These are phyloP conservation scores for Trametes cinnabarina DNA, from an alignment of 768 basidiomycete genomes.

Conservation along the genomic window DNA sequence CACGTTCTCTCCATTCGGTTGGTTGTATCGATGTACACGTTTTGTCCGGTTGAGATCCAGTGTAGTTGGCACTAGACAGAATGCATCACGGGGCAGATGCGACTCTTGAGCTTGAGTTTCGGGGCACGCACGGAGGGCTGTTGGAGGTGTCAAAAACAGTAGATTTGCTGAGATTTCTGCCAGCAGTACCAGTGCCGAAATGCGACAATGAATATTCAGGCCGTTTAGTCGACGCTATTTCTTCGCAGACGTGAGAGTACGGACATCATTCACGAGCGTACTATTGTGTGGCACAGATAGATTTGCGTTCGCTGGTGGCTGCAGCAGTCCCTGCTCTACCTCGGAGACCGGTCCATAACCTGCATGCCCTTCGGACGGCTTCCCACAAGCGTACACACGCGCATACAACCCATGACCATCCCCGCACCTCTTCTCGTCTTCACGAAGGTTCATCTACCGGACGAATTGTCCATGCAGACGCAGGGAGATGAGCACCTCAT, in stretches of 20 bases:
- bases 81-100: neutral
- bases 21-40: slow-evolving; percentile 17
- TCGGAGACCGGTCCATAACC: slow-evolving; percentile 1
- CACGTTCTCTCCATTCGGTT: neutral
- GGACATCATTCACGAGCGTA: no score
- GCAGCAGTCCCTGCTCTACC: neutral
- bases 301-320: neutral
- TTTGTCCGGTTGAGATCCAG: neutral
- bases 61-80: neutral
- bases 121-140: neutral
- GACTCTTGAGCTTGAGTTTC: no score
- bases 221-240: neutral
- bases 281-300: no score
- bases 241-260: no score
- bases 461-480: no score
- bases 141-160: neutral
- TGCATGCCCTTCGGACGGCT: slow-evolving; percentile 1
- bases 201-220: neutral
- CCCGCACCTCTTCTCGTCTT: neutral
- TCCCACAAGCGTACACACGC: slow-evolving; percentile 16
- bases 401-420: slow-evolving; percentile 13
- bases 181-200: neutral
- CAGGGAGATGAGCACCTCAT: no score
- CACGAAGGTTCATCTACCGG: no score
- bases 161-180: neutral